Percentiles rank a stretch among this genome's conserved stretches.
Evolutionary conservation across 2,329 filamentous ascomycete species (phyloP).

Genomic region (Colletotrichum orchidophilum): DNA sequence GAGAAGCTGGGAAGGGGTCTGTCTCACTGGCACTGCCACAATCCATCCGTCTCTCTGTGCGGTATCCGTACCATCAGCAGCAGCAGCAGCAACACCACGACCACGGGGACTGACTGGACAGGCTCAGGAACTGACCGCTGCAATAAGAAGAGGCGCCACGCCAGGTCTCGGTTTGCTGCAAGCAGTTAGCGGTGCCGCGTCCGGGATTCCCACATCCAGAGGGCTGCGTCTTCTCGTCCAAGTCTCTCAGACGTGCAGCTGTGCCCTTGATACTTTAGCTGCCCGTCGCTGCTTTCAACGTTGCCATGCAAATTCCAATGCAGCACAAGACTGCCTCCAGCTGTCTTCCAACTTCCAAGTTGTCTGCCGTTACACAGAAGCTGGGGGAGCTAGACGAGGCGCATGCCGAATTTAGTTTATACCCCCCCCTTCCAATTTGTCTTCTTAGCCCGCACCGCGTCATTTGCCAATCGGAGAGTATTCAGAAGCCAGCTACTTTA

Average conservation of each 20-base stretch:
- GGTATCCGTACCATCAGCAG: background rate
- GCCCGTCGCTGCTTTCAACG: background rate
- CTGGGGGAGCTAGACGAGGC: background rate
- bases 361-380: background rate
- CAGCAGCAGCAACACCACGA: background rate
- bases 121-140: background rate
- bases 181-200: slow-evolving; percentile 15
- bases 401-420: background rate
- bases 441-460: background rate
- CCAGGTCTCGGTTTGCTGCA: slow-evolving; percentile 26
- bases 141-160: background rate
- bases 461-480: background rate
- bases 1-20: background rate
- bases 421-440: background rate
- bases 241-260: background rate
- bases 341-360: too few species aligned
- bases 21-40: slow-evolving; percentile 26
- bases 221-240: background rate
- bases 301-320: background rate
- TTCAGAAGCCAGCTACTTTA: background rate
- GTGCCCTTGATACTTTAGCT: too few species aligned
- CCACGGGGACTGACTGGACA: background rate
- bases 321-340: too few species aligned
- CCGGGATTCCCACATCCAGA: slow-evolving; percentile 15
- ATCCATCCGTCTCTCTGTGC: background rate